Base-by-base conservation (phyloP, 1,284 basidiomycete genomes). In the Puccinia triticina region DNA sequence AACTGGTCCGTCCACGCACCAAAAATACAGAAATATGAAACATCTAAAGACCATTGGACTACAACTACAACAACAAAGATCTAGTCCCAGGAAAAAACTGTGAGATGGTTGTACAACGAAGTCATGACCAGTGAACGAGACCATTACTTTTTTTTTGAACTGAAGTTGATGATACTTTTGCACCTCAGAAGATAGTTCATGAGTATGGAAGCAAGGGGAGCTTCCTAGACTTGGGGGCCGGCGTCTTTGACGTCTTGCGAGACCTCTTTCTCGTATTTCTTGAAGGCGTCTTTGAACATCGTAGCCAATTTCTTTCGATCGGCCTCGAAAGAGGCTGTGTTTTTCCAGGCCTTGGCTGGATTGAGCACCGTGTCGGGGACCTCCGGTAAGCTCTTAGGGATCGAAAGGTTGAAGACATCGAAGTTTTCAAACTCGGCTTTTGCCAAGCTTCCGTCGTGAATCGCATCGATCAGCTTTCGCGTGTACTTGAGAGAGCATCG, bases 281-380 rank as follows among this genome's bases (percentile, higher is more conserved):
- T 91, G 88, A 96, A 96, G 76, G 94, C 95, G 89, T 93, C 94
- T 87, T 90, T 89, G 91, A 97, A 98, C 95, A 97, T 96, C 84
- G 91, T 91, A 55, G 89, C 95, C 66, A 98, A 90, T 89, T 95
- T 94, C 86, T 91, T 90, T 80, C 95, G 89, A 88, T 96, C 94
- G 84, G 91, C 89, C 87, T 91, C 90, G 89, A 96, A 96, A 66
- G 93, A 94, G 84, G 92, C 92, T 89, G 92, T 92, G 88, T 94
- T 92, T 34, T 90, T 83, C 95, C 95, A 97, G 55, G 94, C 94
- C 85, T 92, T 88, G 80, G 89, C 88, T 1, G 95, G 95, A 89
- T 96, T 93, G 84, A 98, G 91, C 84, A 98, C 89, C 86, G 96
- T 94, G 82, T 92, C 90, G 76, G 95, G 95, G 64, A 97, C 93